phyloP scores from a whole-genome alignment of 2,329 filamentous ascomycete genomes.

The Pseudogymnoascus destructans region DNA sequence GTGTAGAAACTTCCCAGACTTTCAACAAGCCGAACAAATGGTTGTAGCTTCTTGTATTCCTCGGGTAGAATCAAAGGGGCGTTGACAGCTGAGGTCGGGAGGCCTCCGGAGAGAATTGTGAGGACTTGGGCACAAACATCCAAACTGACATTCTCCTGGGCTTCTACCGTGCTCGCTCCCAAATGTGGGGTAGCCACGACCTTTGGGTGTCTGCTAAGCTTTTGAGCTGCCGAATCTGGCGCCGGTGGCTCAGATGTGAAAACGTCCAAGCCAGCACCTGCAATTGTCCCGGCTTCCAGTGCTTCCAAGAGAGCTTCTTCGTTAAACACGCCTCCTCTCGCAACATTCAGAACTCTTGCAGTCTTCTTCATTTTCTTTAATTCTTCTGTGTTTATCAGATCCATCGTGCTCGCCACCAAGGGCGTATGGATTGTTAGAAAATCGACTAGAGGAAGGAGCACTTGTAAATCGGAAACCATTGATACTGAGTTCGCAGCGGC shows the following conservation, averaged over 20 bases:
- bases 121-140: conserved; percentile 73
- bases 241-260: conserved; percentile 62
- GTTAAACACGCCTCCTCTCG: conserved; percentile 67
- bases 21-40: conserved; percentile 63
- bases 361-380: conserved; percentile 59
- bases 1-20: conserved; percentile 70
- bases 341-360: conserved; percentile 65
- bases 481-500: conserved; percentile 54
- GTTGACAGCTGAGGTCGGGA: conserved; percentile 67
- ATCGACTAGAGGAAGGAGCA: conserved; percentile 53
- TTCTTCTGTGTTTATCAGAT: conserved; percentile 56
- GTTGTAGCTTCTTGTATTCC: conserved; percentile 65
- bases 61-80: conserved; percentile 70
- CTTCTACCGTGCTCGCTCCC: conserved; percentile 67
- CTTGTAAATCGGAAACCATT: conserved; percentile 42
- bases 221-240: conserved; percentile 44
- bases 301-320: conserved; percentile 59
- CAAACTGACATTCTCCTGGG: conserved; percentile 71
- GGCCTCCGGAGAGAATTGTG: conserved; percentile 56
- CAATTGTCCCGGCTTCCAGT: conserved; percentile 56
- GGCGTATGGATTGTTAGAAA: conserved; percentile 76
- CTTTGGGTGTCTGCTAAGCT: conserved; percentile 53
- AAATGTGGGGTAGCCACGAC: conserved; percentile 71
- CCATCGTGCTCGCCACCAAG: conserved; percentile 61
- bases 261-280: conserved; percentile 67